A percentile compares a stretch with the other conserved stretches of the same genome.
These are phyloP conservation scores for Lactarius trivialis DNA, from an alignment of 768 basidiomycete species.

Conservation along the genomic window DNA sequence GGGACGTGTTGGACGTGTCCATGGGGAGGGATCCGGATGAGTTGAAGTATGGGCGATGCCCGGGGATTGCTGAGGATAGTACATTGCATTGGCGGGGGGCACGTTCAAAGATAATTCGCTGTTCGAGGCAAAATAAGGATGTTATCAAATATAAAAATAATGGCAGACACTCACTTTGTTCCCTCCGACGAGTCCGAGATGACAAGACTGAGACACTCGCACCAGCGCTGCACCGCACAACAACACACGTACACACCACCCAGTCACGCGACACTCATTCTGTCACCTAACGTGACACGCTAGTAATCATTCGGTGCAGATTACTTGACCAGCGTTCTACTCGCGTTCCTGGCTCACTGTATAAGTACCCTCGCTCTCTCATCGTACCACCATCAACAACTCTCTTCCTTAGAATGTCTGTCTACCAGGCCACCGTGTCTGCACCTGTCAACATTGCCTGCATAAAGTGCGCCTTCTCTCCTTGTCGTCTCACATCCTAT, in stretches of 20 bases:
- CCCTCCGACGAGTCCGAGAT: neutral
- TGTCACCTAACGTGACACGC: neutral
- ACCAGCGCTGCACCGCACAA: neutral
- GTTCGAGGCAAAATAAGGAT: slow-evolving; percentile 6
- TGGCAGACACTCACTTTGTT: neutral
- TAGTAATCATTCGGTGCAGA: slow-evolving; percentile 7
- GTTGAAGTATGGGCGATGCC: slow-evolving; percentile 63
- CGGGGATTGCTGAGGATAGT: slow-evolving; percentile 80
- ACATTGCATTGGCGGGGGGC: slow-evolving; percentile 51
- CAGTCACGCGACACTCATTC: neutral
- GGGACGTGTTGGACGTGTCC: slow-evolving; percentile 54
- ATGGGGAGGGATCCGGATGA: slow-evolving; percentile 71
- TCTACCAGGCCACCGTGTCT: slow-evolving; percentile 81
- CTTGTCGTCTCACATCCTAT: slow-evolving; percentile 10
- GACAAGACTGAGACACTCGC: neutral
- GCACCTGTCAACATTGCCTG: slow-evolving; percentile 98
- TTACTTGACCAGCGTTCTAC: slow-evolving; percentile 19
- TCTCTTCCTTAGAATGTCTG: slow-evolving; percentile 38
- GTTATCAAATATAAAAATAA: neutral
- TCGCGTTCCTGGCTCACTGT: slow-evolving; percentile 27
- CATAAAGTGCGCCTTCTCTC: slow-evolving; percentile 64
- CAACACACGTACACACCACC: neutral
- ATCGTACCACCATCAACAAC: neutral
- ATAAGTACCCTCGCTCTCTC: slow-evolving; percentile 13
- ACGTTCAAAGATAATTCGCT: slow-evolving; percentile 18